phyloP scores from a whole-genome alignment of 2,329 filamentous ascomycete species.

The Colletotrichum sp. region DNA sequence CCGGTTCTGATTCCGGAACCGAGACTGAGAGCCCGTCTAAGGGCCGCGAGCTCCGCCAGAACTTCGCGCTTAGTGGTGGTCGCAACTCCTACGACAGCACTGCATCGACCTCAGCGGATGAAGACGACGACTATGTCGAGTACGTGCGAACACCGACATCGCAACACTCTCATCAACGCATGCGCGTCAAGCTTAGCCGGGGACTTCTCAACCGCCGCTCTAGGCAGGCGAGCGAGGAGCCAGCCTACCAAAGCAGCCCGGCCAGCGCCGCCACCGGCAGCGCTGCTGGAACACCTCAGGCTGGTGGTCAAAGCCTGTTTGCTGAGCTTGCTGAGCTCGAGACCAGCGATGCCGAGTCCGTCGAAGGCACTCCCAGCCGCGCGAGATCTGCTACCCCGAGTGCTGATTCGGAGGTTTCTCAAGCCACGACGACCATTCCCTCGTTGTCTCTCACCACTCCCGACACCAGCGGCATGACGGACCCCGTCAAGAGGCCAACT shows the following conservation, averaged over 20 bases:
- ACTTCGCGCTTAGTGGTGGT: conserved; percentile 49
- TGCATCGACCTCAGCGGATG: conserved; percentile 82
- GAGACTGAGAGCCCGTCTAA: conserved; percentile 75
- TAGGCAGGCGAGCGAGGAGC: conserved; percentile 65
- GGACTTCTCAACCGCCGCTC: conserved; percentile 65
- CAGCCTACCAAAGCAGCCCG: conserved; percentile 62
- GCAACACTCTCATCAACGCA: conserved; percentile 67
- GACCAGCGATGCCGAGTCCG: conserved; percentile 75
- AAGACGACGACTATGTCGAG: conserved; percentile 60
- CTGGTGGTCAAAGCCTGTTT: conserved; percentile 78
- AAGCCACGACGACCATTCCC: conserved; percentile 53
- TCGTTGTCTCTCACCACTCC: conserved; percentile 62
- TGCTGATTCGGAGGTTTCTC: conserved; percentile 45
- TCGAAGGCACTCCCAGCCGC: conserved; percentile 60
- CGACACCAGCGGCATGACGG: conserved; percentile 66
- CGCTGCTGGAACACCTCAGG: conserved; percentile 52
- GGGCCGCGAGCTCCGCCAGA: conserved; percentile 47
- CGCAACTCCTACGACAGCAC: conserved; percentile 82
- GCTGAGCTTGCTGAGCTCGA: conserved; percentile 86
- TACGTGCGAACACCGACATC: conserved; percentile 64
- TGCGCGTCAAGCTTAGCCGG: conserved; percentile 74
- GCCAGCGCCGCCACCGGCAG: conserved; percentile 59
- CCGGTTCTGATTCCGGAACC: conserved; percentile 75
- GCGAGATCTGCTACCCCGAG: conserved; percentile 54
- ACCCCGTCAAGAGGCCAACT: conserved; percentile 47